Evolutionary conservation across 805 yeast genomes (phyloP), one percentile per base, ranked within the genome.

Genomic region (Henningerozyma blattae): DNA sequence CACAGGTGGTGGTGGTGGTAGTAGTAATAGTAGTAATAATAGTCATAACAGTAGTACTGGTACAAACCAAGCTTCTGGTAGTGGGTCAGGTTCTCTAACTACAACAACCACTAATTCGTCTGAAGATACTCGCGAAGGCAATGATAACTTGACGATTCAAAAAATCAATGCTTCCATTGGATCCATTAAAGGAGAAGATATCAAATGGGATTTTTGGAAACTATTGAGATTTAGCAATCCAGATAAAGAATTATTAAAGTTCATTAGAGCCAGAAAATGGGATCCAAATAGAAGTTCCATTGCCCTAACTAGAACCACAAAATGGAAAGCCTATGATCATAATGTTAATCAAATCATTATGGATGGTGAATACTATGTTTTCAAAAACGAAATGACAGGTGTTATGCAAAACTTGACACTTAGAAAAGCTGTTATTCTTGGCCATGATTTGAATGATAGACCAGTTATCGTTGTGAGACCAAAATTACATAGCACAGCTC

Each of bases 211-310:
- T 6, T 24, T 24, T n/a, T 72, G 80, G 78, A 52, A 61, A 28
- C 65, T 76, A 65, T 48, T 75, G 33, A 75, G 89, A 58, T 69
- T 75, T 28, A 97, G 89, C 54, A 67, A 77, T 31, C 81, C 93
- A 3, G 99, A 91, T 56, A 78, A 81, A 46, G 57, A 77, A 44
- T 33, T 84, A 20, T 64, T 87, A 48, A 70, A 94, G 47, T 87
- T 79, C 48, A 58, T 83, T 18, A 68, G 94, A 45, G 95, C 95
- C 26, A 75, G 95, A 59, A 85, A 85, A 59, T 85, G 85, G 77
- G 74, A 80, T 43, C 65, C 76, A 16, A 77, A 74, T 44, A 72
- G 75, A 48, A 67, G 85, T 0, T 52, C 82, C 36, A 62, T 64
- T 15, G 85, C 86, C 94, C 49, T 84, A 33, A 65, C 77, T n/a